phyloP scores from a whole-genome alignment of 2,329 filamentous ascomycete genomes.

The Fusarium graminum region DNA sequence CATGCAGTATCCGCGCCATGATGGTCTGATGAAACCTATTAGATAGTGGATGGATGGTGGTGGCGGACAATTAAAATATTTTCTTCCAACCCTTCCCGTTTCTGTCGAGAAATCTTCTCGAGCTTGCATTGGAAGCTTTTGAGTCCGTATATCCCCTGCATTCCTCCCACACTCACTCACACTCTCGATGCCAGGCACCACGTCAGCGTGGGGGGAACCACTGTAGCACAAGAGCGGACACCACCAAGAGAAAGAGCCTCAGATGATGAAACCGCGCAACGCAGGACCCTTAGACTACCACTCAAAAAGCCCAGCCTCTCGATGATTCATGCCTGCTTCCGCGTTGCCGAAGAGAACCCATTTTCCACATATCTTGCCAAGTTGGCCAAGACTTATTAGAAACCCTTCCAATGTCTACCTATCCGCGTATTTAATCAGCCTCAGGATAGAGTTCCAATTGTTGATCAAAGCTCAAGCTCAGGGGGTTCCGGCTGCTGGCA shows the following conservation, averaged over 20 bases:
- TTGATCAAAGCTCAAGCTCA: conserved; percentile 33
- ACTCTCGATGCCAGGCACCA: conserved; percentile 37
- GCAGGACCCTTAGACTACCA: conserved; percentile 18
- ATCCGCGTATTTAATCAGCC: background rate
- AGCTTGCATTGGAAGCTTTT: conserved; percentile 12
- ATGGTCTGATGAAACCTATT: conserved; percentile 8
- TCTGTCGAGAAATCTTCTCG: conserved; percentile 18
- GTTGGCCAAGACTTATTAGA: conserved; percentile 1
- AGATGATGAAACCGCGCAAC: conserved; percentile 36
- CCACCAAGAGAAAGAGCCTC: conserved; percentile 27
- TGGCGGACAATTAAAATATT: conserved; percentile 19
- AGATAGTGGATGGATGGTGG: conserved; percentile 13
- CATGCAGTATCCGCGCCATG: conserved; percentile 8
- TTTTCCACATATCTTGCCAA: background rate
- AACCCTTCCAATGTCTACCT: background rate
- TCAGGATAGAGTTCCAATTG: background rate
- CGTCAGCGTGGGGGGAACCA: conserved; percentile 28
- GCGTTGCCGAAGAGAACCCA: conserved; percentile 7
- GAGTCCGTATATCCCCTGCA: conserved; percentile 33
- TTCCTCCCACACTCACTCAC: conserved; percentile 30
- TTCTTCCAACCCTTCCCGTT: conserved; percentile 9
- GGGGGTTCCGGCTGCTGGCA: conserved; percentile 10
- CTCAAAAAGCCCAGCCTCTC: conserved; percentile 15
- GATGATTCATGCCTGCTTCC: conserved; percentile 10
- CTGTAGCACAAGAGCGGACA: conserved; percentile 1